Evolutionary conservation across 192 early-diverging fungal genomes (phyloP), one percentile per base, ranked within the genome.

Genomic region (Coemansia umbellata): DNA sequence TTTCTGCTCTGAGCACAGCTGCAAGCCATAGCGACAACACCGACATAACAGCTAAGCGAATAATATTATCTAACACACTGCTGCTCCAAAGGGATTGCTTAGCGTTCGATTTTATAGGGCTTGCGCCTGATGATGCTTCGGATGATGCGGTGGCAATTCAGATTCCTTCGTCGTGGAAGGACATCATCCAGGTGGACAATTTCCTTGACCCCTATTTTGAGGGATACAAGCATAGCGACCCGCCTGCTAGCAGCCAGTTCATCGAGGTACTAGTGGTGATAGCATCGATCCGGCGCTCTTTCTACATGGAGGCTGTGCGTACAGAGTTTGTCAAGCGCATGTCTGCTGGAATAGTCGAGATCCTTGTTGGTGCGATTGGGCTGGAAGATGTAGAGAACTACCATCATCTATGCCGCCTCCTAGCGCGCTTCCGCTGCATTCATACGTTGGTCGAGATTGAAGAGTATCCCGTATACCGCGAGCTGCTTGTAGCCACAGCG

Each of bases 341-440:
- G 45, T 81, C 93, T 69, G 70, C 80, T 15, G 90, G 86, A 21
- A 85, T 84, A 2, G 63, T 67, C 1, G 78, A 86, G 41, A 88
- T 93, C 10, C 63, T 95, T 23, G 65, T 74, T 11, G 56, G 64
- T 21, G 78, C 74, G 0, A 65, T 78, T 18, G 84, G 87, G 8
- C 66, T 93, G 31, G 74, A 84, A 22, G 86, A 93, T 36, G 78
- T 83, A 9, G 81, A 85, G 22, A 92, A 88, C 67, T 91, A 88
- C 69, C 90, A 94, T 49, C 90, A 94, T 47, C 82, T 94, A 54
- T 88, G 90, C 53, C 80, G 91, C 14, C 70, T 93, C 62, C 78
- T 95, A 35, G 82, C 86, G 22, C 80, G 91, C 26, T 87, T 94
- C 58, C 84, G 88, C 69, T 79, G 84, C 37, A 86, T 90, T 15